A percentile compares a stretch with the other conserved stretches of the same genome.
phyloP scores from a whole-genome alignment of 192 early-diverging fungal genomes.

The Rhizophagus clarus region DNA sequence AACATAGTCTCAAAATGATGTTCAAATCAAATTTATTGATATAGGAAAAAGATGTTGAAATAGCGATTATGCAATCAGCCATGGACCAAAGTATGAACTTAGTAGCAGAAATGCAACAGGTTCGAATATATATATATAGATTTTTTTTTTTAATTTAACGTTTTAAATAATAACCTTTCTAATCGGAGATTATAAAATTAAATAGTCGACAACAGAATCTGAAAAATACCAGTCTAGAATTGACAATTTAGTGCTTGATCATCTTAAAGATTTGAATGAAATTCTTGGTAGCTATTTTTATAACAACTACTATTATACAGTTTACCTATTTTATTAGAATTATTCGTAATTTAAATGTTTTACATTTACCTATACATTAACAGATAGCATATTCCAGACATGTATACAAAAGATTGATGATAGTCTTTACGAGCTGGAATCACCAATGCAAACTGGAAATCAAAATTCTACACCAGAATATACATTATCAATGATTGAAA shows the following conservation, averaged over 20 bases:
- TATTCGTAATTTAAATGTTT: not conserved
- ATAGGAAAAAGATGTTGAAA: slow-evolving; percentile 77
- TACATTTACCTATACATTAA: not conserved
- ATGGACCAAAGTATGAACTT: slow-evolving; percentile 81
- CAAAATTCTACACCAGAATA: slow-evolving; percentile 89
- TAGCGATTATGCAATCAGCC: slow-evolving; percentile 73
- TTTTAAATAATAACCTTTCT: not conserved
- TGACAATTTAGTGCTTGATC: slow-evolving; percentile 62
- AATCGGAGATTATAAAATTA: not conserved
- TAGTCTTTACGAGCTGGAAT: slow-evolving; percentile 83
- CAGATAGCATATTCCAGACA: slow-evolving; percentile 84
- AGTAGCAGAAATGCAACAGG: slow-evolving; percentile 72
- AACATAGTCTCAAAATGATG: too few species aligned
- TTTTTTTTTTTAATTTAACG: not conserved
- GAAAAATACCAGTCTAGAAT: slow-evolving; percentile 64
- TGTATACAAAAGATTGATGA: slow-evolving; percentile 90
- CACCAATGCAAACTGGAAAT: slow-evolving; percentile 81
- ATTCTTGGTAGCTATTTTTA: slow-evolving; percentile 57
- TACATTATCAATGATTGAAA: slow-evolving; percentile 89
- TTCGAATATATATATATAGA: slow-evolving; percentile 20
- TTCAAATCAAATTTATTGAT: not conserved
- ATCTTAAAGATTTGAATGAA: slow-evolving; percentile 68
- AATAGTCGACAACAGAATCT: slow-evolving; percentile 35
- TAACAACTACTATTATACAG: not conserved
- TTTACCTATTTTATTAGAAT: slow-evolving; percentile 36